Evolutionary conservation across 2,329 filamentous ascomycete species (phyloP).

Genomic region (Aspergillus sp.): DNA sequence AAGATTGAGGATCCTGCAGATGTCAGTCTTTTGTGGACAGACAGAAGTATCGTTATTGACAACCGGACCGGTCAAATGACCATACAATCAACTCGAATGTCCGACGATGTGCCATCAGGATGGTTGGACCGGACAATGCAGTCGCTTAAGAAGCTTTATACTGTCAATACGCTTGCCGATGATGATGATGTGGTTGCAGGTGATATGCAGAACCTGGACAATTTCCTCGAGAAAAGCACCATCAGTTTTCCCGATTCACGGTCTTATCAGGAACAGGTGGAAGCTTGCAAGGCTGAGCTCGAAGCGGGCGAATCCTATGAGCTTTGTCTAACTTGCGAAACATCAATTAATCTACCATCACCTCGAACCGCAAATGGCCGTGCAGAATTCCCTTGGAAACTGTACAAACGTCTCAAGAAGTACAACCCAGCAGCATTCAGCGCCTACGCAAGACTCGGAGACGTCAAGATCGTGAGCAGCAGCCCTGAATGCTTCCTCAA

Average conservation of each 20-base stretch:
- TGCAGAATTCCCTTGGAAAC: constrained; percentile 51
- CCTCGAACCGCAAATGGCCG: constrained; percentile 13
- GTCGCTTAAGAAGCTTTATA: constrained; percentile 16
- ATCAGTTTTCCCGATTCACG: constrained; percentile 32
- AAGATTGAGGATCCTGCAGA: constrained; percentile 50
- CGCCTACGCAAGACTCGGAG: constrained; percentile 65
- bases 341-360: constrained; percentile 46
- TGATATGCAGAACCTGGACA: constrained; percentile 20
- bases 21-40: constrained; percentile 66
- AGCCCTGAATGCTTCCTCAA: constrained; percentile 85
- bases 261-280: constrained; percentile 60
- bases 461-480: constrained; percentile 65
- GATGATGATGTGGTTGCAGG: constrained; percentile 2
- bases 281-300: constrained; percentile 61
- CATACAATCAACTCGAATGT: constrained; percentile 56
- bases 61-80: constrained; percentile 55
- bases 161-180: constrained; percentile 2
- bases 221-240: constrained; percentile 21
- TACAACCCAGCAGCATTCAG: constrained; percentile 78
- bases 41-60: constrained; percentile 69
- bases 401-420: constrained; percentile 62
- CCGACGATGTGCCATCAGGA: constrained; percentile 39
- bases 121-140: constrained; percentile 30
- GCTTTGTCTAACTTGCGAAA: constrained; percentile 72
- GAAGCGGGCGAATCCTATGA: constrained; percentile 76